These are phyloP conservation scores for Dionaea muscipula DNA, from an alignment of 179 eudicot genomes.

Conservation along the genomic window DNA sequence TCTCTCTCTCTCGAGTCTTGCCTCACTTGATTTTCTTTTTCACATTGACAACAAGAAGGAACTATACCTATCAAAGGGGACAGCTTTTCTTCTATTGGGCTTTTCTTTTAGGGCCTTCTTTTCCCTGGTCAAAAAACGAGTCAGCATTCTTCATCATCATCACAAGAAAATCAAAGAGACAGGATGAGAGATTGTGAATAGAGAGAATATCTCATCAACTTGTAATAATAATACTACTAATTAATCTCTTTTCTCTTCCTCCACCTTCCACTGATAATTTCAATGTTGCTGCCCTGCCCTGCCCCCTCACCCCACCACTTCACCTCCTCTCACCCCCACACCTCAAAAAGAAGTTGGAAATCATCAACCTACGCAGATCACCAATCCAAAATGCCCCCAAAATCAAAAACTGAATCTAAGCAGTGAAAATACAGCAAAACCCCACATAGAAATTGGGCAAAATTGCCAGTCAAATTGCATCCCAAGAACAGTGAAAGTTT, in stretches of 20 bases:
- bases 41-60: slow-evolving; percentile 26
- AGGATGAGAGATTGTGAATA: not conserved
- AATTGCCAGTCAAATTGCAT: too few species aligned
- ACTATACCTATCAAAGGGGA: slow-evolving; percentile 22
- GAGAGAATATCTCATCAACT: slow-evolving; percentile 5
- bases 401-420: too few species aligned
- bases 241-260: not conserved
- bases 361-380: not conserved
- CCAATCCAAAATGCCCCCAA: too few species aligned
- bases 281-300: too few species aligned
- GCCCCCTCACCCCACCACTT: not conserved
- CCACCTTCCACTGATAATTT: too few species aligned
- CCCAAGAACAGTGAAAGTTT: too few species aligned
- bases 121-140: slow-evolving; percentile 22
- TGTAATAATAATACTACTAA: not conserved
- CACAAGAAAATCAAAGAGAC: not conserved
- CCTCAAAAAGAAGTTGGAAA: slow-evolving; percentile 8
- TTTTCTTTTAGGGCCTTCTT: slow-evolving; percentile 7
- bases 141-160: slow-evolving; percentile 9
- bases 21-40: not conserved
- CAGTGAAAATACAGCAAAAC: not conserved
- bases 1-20: not conserved
- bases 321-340: not conserved
- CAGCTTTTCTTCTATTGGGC: slow-evolving; percentile 8
- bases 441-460: slow-evolving; percentile 7